Percentiles rank a stretch among this genome's conserved stretches.
Evolutionary conservation across 805 yeast species (phyloP).

Genomic region (Hagleromyces aurorensis): DNA sequence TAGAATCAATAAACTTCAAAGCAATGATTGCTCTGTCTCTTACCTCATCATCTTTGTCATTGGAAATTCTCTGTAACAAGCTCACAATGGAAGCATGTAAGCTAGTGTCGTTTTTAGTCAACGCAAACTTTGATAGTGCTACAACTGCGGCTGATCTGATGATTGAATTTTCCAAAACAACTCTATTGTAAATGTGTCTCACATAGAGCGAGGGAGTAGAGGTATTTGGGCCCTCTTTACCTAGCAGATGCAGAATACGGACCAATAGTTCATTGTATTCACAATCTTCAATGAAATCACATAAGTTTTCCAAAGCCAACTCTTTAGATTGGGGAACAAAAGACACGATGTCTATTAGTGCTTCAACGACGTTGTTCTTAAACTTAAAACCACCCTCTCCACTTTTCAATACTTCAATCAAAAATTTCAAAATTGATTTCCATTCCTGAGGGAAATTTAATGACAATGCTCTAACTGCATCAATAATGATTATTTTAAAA

Average conservation of each 20-base stretch:
- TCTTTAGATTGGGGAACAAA: slow-evolving; percentile 80
- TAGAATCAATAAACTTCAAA: slow-evolving; percentile 50
- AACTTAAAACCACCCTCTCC: slow-evolving; percentile 78
- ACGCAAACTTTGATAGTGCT: slow-evolving; percentile 84
- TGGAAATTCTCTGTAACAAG: slow-evolving; percentile 73
- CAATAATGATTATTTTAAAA: slow-evolving; percentile 88
- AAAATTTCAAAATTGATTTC: slow-evolving; percentile 69
- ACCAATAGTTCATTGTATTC: slow-evolving; percentile 91
- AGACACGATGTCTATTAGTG: slow-evolving; percentile 83
- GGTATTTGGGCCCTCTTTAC: slow-evolving; percentile 89
- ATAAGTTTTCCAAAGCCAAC: slow-evolving; percentile 73
- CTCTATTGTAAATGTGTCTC: slow-evolving; percentile 93
- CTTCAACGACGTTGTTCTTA: slow-evolving; percentile 84
- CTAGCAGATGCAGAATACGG: slow-evolving; percentile 84
- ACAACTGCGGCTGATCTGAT: slow-evolving; percentile 94
- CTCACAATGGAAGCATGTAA: slow-evolving; percentile 64
- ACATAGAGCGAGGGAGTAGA: slow-evolving; percentile 82
- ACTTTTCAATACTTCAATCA: slow-evolving; percentile 77
- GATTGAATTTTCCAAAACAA: slow-evolving; percentile 90
- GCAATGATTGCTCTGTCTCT: slow-evolving; percentile 94
- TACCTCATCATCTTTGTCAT: slow-evolving; percentile 91
- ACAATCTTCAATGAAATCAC: slow-evolving; percentile 98
- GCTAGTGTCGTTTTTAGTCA: slow-evolving; percentile 57
- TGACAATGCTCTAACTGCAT: slow-evolving; percentile 87
- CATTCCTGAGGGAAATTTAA: slow-evolving; percentile 90